Evolutionary conservation across 805 yeast genomes (phyloP).

Genomic region (Saturnispora zaruensis): DNA sequence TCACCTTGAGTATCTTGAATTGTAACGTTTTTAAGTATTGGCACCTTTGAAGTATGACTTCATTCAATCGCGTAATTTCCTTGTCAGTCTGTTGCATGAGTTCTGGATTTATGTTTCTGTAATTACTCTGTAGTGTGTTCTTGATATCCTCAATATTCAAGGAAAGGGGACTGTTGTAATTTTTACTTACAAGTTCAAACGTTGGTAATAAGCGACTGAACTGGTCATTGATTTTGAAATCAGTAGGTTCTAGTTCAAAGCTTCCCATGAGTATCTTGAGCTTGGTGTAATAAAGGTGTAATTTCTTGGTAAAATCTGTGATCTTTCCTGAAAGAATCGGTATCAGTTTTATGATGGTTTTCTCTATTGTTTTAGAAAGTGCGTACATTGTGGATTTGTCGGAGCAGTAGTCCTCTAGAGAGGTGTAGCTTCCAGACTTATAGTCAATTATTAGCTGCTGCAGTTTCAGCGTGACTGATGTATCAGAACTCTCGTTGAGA

Average conservation of each 20-base stretch:
- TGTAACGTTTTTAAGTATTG: constrained; percentile 1
- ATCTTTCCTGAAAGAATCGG: constrained; percentile 23
- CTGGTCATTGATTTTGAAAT: constrained; percentile 10
- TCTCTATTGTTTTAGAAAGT: constrained; percentile 19
- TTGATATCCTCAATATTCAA: constrained; percentile 17
- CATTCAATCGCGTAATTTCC: constrained; percentile 24
- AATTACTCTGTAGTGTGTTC: constrained; percentile 22
- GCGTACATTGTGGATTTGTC: constrained; percentile 19
- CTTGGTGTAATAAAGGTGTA: constrained; percentile 19
- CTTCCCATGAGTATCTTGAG: constrained; percentile 11
- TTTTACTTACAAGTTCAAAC: constrained; percentile 8
- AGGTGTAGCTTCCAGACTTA: constrained; percentile 13
- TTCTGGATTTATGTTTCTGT: constrained; percentile 21
- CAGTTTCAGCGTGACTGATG: constrained; percentile 11
- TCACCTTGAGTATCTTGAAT: not conserved
- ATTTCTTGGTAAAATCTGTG: constrained; percentile 13
- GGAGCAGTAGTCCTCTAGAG: constrained; percentile 18
- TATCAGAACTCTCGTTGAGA: constrained; percentile 14
- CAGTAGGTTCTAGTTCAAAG: constrained; percentile 13
- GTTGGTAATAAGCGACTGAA: constrained; percentile 23
- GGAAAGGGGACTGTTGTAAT: not conserved
- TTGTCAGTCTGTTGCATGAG: constrained; percentile 20
- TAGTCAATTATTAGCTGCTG: constrained; percentile 20
- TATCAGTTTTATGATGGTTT: constrained; percentile 17
- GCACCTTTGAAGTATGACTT: constrained; percentile 7